These are phyloP conservation scores for Murraya koenigii DNA, from an alignment of 345 rosid species.

Conservation along the genomic window DNA sequence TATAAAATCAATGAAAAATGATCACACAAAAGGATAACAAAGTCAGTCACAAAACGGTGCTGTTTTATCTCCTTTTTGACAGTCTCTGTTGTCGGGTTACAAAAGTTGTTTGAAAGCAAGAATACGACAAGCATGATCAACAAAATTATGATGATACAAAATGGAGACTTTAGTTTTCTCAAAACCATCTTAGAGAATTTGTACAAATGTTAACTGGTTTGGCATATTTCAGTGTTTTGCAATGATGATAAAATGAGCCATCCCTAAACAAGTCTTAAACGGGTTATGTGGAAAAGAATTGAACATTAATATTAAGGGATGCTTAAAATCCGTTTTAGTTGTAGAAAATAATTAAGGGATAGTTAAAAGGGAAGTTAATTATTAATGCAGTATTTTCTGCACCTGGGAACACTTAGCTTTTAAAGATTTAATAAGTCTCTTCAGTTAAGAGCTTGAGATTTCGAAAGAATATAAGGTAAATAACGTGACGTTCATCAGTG, in stretches of 20 bases:
- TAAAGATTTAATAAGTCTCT: too few relatives aligned
- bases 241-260: neutral
- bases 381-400: neutral
- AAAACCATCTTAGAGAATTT: neutral
- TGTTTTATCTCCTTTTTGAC: too few relatives aligned
- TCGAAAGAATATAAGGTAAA: too few relatives aligned
- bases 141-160: slow-evolving; percentile 2
- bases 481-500: neutral
- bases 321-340: neutral
- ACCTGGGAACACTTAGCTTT: too few relatives aligned
- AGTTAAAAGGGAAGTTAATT: neutral
- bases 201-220: neutral
- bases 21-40: too few relatives aligned
- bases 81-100: neutral
- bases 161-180: slow-evolving; percentile 19
- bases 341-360: neutral
- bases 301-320: neutral
- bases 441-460: too few relatives aligned
- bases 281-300: too few relatives aligned
- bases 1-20: neutral
- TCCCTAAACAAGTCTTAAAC: neutral
- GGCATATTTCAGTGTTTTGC: too few relatives aligned
- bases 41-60: too few relatives aligned
- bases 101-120: slow-evolving; percentile 21
- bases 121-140: too few relatives aligned